Percentiles rank a stretch among this genome's conserved stretches.
phyloP scores from a whole-genome alignment of 108 stramenopile genomes.

The Aurantiochytrium sp. region DNA sequence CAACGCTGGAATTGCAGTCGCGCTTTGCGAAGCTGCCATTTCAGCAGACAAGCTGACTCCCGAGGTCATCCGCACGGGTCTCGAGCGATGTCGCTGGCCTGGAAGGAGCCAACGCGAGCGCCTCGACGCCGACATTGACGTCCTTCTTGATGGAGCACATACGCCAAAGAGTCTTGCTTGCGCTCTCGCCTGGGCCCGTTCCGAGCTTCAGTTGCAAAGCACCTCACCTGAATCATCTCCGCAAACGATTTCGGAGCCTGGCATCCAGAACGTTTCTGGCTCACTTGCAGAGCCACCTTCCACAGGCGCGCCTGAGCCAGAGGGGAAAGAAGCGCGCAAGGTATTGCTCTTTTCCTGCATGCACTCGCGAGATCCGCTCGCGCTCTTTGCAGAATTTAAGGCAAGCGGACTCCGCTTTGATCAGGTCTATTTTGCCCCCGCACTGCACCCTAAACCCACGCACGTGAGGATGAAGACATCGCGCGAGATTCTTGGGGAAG shows the following conservation, averaged over 20 bases:
- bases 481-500: background rate
- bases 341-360: background rate
- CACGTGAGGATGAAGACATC: background rate
- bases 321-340: background rate
- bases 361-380: background rate
- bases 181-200: background rate
- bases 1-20: background rate
- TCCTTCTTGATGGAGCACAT: conserved; percentile 3
- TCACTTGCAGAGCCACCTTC: no score
- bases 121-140: background rate
- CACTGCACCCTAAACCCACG: background rate
- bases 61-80: background rate
- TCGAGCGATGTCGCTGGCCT: background rate
- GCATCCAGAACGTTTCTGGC: no score
- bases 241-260: no score
- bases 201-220: background rate
- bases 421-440: background rate
- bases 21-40: background rate
- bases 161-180: background rate
- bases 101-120: background rate
- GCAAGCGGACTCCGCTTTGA: background rate
- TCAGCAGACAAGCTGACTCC: background rate
- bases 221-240: no score
- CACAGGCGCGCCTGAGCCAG: no score
- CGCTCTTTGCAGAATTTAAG: background rate